Percentiles rank a stretch among this genome's conserved stretches.
Evolutionary conservation across 192 early-diverging fungal genomes (phyloP).

Genomic region (Dissophora ornata): DNA sequence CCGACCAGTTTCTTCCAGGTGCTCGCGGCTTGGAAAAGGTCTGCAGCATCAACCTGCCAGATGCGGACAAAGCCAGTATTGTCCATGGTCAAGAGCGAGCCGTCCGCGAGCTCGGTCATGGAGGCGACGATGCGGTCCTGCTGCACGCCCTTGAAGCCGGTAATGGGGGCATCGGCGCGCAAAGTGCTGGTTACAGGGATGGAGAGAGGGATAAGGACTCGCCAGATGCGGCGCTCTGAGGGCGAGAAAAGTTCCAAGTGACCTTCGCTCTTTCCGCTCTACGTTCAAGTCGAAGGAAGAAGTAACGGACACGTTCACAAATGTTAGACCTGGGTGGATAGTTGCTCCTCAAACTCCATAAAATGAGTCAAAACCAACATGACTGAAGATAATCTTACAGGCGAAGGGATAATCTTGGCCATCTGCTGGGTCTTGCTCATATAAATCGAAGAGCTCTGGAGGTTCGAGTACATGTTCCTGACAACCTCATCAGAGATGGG

Average conservation of each 20-base stretch:
- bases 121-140: slow-evolving; percentile 59
- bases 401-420: slow-evolving; percentile 61
- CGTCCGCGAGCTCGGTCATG: slow-evolving; percentile 65
- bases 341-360: neutral
- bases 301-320: too few relatives aligned
- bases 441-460: slow-evolving; percentile 58
- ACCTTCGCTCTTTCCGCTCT: slow-evolving; percentile 68
- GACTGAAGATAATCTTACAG: slow-evolving; percentile 36
- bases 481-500: slow-evolving; percentile 48
- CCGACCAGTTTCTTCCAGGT: slow-evolving; percentile 74
- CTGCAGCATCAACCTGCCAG: slow-evolving; percentile 67
- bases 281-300: neutral
- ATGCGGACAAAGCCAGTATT: slow-evolving; percentile 65
- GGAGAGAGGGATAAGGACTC: slow-evolving; percentile 62
- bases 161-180: slow-evolving; percentile 46
- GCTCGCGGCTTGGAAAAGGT: slow-evolving; percentile 63
- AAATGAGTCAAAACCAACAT: neutral
- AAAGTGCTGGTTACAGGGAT: slow-evolving; percentile 54
- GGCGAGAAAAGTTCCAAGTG: slow-evolving; percentile 66
- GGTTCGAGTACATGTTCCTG: slow-evolving; percentile 57
- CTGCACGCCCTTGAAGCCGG: slow-evolving; percentile 57
- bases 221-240: slow-evolving; percentile 60
- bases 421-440: slow-evolving; percentile 61
- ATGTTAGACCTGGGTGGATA: neutral
- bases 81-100: slow-evolving; percentile 68